Evolutionary conservation across 306 rosid genomes (phyloP), one percentile per base, ranked within the genome.

Genomic region (Glycine latifolia): DNA sequence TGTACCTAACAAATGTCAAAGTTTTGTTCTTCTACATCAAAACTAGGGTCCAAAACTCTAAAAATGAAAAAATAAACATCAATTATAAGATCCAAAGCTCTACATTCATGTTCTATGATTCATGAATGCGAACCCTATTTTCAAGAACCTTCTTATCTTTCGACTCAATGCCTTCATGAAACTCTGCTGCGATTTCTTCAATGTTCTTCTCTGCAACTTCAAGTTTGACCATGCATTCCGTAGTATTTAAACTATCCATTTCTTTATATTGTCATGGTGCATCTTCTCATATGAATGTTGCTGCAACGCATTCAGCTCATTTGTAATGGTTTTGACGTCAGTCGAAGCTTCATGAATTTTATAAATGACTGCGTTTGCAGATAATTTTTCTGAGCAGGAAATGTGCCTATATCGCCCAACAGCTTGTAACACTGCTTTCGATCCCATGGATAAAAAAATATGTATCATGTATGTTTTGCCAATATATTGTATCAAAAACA

Each of bases 121-220:
- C 47, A 37, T 11, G 70, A 13, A 13, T 37, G 17, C 37, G 5
- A 12, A 63, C 2, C 48, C 4, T 63, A 63, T 39, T 33, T 2
- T 5, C 9, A 8, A n/a, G n/a, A n/a, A 88, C 86, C 46, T 62
- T 81, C 76, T 89, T 86, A 77, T 91, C 88, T 76, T 93, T 93
- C 46, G 91, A 89, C 76, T 79, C 88, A 44, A 79, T 53, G 62
- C 70, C 79, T 26, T 78, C 80, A 55, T 71, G 88, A 73, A 84
- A 86, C 47, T 91, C 90, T 55, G 62, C 80, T 15, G 61, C 84
- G 88, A 86, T 73, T 80, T 85, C 86, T 85, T 84, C 88, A 75
- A 88, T 80, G 78, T 87, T 92, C 88, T 85, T 88, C 73, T 89
- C 91, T 33, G 94, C 88, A 73, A 44, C 87, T 53, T 82, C 88